phyloP scores from a whole-genome alignment of 805 yeast species.

The Lipomyces spencermartinsiae region DNA sequence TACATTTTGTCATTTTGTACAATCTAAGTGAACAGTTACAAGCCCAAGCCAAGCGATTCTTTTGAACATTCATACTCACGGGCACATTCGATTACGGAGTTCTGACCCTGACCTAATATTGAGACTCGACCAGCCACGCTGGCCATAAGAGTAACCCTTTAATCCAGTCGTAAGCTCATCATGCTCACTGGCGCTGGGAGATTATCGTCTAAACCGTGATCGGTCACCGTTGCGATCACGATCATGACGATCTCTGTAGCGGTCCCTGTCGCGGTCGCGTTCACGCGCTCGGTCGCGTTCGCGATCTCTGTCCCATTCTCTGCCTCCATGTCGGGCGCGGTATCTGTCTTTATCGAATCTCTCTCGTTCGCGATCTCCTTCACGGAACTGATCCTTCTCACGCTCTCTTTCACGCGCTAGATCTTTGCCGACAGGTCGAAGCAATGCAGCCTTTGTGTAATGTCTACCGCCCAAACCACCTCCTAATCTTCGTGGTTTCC shows the following conservation, averaged over 20 bases:
- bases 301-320: constrained; percentile 27
- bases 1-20: neutral
- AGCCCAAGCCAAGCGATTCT: neutral
- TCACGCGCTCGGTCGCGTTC: constrained; percentile 19
- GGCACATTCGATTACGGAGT: neutral
- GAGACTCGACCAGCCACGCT: neutral
- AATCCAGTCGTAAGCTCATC: constrained; percentile 18
- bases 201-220: constrained; percentile 23
- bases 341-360: constrained; percentile 38
- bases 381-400: constrained; percentile 24
- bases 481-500: constrained; percentile 62
- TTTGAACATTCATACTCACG: neutral
- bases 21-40: neutral
- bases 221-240: constrained; percentile 32
- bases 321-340: constrained; percentile 26
- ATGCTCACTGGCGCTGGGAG: neutral
- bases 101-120: constrained; percentile 18
- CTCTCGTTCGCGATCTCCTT: constrained; percentile 39
- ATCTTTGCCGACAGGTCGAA: constrained; percentile 32
- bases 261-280: constrained; percentile 20
- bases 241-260: constrained; percentile 27
- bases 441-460: constrained; percentile 51
- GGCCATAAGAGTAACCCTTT: constrained; percentile 13
- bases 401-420: constrained; percentile 26
- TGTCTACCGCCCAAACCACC: constrained; percentile 94